These are phyloP conservation scores for Moringa oleifera DNA, from an alignment of 345 rosid genomes.

Conservation along the genomic window DNA sequence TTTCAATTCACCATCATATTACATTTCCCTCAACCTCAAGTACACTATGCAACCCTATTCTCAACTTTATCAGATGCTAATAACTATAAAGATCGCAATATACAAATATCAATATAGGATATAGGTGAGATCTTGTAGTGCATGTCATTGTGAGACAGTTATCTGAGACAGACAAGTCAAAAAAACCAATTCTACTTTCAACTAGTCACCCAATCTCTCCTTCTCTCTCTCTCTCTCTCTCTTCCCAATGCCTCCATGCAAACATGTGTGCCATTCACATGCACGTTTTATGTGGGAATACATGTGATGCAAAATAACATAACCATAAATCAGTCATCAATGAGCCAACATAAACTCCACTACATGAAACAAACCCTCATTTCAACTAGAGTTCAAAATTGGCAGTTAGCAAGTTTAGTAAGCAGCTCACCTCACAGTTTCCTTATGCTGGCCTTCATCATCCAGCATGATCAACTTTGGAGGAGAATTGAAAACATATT, in stretches of 20 bases:
- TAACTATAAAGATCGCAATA: too few species aligned
- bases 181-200: too few species aligned
- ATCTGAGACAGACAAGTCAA: not conserved
- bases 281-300: not conserved
- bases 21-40: too few species aligned
- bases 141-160: too few species aligned
- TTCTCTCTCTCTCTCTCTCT: not conserved
- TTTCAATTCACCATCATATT: too few species aligned
- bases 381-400: not conserved
- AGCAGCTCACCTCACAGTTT: constrained; percentile 54
- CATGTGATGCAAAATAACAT: too few species aligned
- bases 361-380: not conserved
- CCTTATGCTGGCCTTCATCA: constrained; percentile 66
- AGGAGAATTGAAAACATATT: constrained; percentile 84
- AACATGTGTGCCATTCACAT: not conserved
- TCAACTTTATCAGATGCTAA: too few species aligned
- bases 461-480: constrained; percentile 90
- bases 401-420: constrained; percentile 6
- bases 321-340: constrained; percentile 1
- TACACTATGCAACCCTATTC: too few species aligned
- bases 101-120: too few species aligned
- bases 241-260: not conserved
- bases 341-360: not conserved
- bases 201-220: too few species aligned
- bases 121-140: too few species aligned